phyloP scores from a whole-genome alignment of 2,329 filamentous ascomycete species.

The Colletotrichum eleusines region DNA sequence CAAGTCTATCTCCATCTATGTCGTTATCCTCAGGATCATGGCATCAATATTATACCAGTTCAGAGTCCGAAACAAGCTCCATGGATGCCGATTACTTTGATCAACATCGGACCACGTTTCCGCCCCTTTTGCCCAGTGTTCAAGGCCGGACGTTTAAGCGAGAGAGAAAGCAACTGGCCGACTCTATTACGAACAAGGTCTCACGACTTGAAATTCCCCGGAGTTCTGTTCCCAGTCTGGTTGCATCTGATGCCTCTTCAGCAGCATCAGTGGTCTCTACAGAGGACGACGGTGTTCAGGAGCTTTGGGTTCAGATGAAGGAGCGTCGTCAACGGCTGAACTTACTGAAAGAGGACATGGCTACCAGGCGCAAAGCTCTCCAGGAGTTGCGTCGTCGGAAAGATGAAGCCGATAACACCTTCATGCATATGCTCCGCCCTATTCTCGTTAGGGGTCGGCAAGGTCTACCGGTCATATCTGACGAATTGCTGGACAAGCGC shows the following conservation, averaged over 20 bases:
- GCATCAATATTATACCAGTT: conserved; percentile 15
- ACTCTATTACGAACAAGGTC: conserved; percentile 52
- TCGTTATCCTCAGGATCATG: conserved; percentile 23
- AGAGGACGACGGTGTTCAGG: conserved; percentile 49
- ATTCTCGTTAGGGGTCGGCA: conserved; percentile 49
- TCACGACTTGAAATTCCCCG: conserved; percentile 49
- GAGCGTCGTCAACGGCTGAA: conserved; percentile 48
- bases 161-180: conserved; percentile 43
- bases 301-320: conserved; percentile 53
- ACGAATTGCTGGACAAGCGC: conserved; percentile 46
- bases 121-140: conserved; percentile 39
- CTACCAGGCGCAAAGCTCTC: conserved; percentile 49
- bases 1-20: conserved; percentile 8
- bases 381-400: conserved; percentile 49
- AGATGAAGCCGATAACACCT: conserved; percentile 55
- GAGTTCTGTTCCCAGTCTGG: conserved; percentile 39
- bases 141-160: conserved; percentile 3
- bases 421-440: conserved; percentile 55
- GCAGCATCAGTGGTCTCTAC: conserved; percentile 14
- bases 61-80: conserved; percentile 27
- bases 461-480: conserved; percentile 42
- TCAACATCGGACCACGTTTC: conserved; percentile 30
- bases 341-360: conserved; percentile 50
- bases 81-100: conserved; percentile 27
- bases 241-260: conserved; percentile 33